Evolutionary conservation across 768 basidiomycete genomes (phyloP).

Genomic region (Austroboletus eburneus): DNA sequence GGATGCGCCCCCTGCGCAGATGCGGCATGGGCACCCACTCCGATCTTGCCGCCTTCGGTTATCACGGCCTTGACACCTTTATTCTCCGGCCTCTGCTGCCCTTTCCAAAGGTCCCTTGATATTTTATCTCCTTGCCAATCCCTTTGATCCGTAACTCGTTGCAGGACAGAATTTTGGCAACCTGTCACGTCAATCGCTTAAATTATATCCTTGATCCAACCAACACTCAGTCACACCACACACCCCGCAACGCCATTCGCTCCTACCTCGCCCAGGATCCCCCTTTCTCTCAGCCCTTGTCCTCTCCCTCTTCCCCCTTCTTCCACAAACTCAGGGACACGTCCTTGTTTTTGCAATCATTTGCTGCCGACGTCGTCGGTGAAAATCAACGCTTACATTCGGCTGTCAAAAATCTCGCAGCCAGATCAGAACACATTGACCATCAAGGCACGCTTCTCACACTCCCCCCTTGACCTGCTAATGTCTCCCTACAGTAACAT

Average conservation of each 20-base stretch:
- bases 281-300: conserved; percentile 10
- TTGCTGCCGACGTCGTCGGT: conserved; percentile 31
- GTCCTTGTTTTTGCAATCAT: conserved; percentile 25
- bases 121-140: neutral
- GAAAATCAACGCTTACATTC: conserved; percentile 36
- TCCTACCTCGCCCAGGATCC: conserved; percentile 30
- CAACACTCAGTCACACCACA: conserved; percentile 71
- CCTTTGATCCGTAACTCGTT: neutral
- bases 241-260: conserved; percentile 72
- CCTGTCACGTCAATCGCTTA: conserved; percentile 60
- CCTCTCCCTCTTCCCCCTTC: conserved; percentile 32
- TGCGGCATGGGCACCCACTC: conserved; percentile 71
- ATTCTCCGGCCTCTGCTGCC: conserved; percentile 67
- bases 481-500: conserved; percentile 42
- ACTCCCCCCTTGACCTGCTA: neutral
- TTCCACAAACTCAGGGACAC: conserved; percentile 33
- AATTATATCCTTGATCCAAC: conserved; percentile 64
- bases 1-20: conserved; percentile 63
- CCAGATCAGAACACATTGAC: conserved; percentile 39
- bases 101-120: conserved; percentile 60
- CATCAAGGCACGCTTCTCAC: conserved; percentile 36
- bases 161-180: conserved; percentile 79
- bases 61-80: conserved; percentile 62
- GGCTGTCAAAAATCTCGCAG: conserved; percentile 35
- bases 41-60: conserved; percentile 40